Base-by-base conservation (phyloP, 768 basidiomycete species). In the Russula ochroleuca region DNA sequence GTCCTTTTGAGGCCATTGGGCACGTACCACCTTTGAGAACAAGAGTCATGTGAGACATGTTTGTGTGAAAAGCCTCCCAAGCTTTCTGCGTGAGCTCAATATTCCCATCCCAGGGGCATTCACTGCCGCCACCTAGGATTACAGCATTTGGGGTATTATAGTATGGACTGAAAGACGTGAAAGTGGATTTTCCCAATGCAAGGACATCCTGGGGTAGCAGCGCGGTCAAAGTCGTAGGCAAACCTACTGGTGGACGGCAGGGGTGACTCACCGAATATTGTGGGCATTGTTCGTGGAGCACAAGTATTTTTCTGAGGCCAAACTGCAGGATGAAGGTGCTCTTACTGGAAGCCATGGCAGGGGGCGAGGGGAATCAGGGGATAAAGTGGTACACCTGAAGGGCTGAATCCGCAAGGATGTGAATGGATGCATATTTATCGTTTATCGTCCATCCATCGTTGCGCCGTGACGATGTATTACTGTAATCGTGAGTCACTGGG, bases 251-350 rank as follows among this genome's bases (percentile, higher is more conserved):
- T 6, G 4, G 40, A 41, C 15, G 14, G 40, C 40, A 40, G 43
- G 43, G 43, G 7, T n/a, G 13, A 49, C 48, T 25, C 25, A 49
- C 48, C 14, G 13, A 15, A 49, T 49, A 49, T 7, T 14, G 13
- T 21, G 25, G 10, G 48, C 48, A 49, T 5, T 25, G 14, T 13
- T 15, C 21, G 48, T 2, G 48, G 14, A 47, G 21, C 45, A 47
- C 45, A 9, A 23, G n/a, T 10, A 47, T 10, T 0, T 4, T 47
- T 13, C 45, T 47, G n/a, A 11, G 1, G 45, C 21, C 10, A 11
- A 47, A 4, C 21, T 4, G 21, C n/a, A 47, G 9, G 9, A 21
- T 3, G 10, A 47, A 21, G 3, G 1, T 0, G 8, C 0, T 0
- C 10, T 13, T 23, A 23, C 10, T 47, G 23, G 17, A 41, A 21